phyloP scores from a whole-genome alignment of 176 grass and related monocot species.

The Puccinellia tenuiflora region DNA sequence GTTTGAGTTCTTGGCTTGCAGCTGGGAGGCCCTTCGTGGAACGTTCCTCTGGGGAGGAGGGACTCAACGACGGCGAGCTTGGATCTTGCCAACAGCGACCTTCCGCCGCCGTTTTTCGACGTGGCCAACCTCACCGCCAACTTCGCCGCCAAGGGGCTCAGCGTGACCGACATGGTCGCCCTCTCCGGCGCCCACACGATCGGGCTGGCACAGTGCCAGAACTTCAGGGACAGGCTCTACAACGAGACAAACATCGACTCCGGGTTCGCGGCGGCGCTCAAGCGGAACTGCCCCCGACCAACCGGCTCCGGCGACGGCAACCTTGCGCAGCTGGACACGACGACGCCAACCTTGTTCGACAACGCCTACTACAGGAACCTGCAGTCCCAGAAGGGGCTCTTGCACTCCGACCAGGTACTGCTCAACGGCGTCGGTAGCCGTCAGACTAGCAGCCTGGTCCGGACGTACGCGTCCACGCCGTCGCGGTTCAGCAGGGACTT shows the following conservation, averaged over 20 bases:
- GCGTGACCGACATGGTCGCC: constrained; percentile 35
- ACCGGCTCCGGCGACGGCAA: constrained; percentile 23
- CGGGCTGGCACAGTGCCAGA: constrained; percentile 39
- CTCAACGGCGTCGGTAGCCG: constrained; percentile 31
- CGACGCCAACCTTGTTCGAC: constrained; percentile 26
- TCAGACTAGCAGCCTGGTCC: constrained; percentile 15
- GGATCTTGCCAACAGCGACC: constrained; percentile 20
- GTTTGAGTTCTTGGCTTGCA: not conserved
- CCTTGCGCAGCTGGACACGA: constrained; percentile 40
- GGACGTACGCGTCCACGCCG: constrained; percentile 3
- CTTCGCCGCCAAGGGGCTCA: constrained; percentile 32
- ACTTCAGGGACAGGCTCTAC: constrained; percentile 44
- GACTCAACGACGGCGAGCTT: constrained; percentile 37
- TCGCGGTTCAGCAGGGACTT: constrained; percentile 31
- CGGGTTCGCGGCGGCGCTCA: constrained; percentile 30
- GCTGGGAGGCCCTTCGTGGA: constrained; percentile 36
- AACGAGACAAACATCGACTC: constrained; percentile 54
- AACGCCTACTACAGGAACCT: constrained; percentile 45
- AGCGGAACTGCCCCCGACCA: constrained; percentile 28
- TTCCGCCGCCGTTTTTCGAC: constrained; percentile 10
- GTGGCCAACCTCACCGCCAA: constrained; percentile 12
- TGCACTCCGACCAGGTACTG: constrained; percentile 50
- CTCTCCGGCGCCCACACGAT: constrained; percentile 66
- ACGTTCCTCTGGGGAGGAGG: constrained; percentile 33
- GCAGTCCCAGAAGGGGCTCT: constrained; percentile 32